A percentile compares a stretch with the other conserved stretches of the same genome.
Evolutionary conservation across 2,329 filamentous ascomycete genomes (phyloP).

Genomic region (Dothideomycetes sp.): DNA sequence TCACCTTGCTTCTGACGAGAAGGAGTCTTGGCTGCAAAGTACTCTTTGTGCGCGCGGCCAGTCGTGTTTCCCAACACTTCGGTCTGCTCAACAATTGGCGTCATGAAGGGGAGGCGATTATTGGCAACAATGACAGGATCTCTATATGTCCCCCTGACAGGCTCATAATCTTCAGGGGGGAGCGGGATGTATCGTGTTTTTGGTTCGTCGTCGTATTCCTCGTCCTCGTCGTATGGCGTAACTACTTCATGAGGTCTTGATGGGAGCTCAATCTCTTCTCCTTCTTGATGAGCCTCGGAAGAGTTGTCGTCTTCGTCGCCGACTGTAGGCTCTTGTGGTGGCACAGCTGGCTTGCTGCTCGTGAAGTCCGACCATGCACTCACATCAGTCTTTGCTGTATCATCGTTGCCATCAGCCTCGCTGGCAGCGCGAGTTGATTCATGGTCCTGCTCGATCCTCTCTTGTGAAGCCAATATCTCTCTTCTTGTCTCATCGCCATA

Average conservation of each 20-base stretch:
- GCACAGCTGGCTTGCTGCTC: conserved; percentile 55
- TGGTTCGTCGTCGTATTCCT: conserved; percentile 29
- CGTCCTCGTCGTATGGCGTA: conserved; percentile 34
- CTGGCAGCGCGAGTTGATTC: conserved; percentile 29
- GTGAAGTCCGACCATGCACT: conserved; percentile 89
- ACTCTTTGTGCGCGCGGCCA: conserved; percentile 44
- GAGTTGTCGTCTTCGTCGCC: conserved; percentile 17
- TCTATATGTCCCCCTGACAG: conserved; percentile 61
- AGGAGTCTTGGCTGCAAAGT: conserved; percentile 64
- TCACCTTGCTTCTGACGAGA: conserved; percentile 42
- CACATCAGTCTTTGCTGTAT: conserved; percentile 34
- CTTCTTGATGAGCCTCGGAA: conserved; percentile 25
- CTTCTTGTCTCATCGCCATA: conserved; percentile 50
- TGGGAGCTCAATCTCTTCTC: conserved; percentile 12
- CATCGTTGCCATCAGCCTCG: conserved; percentile 19
- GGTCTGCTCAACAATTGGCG: conserved; percentile 90
- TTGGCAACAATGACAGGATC: conserved; percentile 72
- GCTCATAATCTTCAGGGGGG: conserved; percentile 77
- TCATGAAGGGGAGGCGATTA: conserved; percentile 95
- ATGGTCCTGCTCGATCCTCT: conserved; percentile 33
- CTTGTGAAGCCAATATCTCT: conserved; percentile 35
- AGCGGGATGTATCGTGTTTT: conserved; percentile 63
- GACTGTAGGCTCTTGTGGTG: conserved; percentile 31
- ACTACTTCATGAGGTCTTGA: conserved; percentile 28
- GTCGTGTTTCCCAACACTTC: conserved; percentile 69